Evolutionary conservation across 1,284 basidiomycete genomes (phyloP), one percentile per base, ranked within the genome.

Genomic region (Malassezia yamatoensis): DNA sequence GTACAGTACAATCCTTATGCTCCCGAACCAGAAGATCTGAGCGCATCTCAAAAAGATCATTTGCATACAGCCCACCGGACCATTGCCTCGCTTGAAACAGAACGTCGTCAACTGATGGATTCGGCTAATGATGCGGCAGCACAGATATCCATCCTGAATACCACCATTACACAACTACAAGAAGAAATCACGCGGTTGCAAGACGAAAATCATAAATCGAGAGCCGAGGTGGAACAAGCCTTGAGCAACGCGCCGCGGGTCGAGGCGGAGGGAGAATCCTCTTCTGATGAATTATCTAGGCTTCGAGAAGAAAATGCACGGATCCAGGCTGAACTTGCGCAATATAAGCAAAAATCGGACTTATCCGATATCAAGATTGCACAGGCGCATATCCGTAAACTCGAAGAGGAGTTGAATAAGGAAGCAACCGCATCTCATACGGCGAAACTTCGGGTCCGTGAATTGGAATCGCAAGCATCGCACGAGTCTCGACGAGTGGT

Each of bases 51-150:
- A 29, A 29, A 4, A 29, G 43, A 45, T 3, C 15, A 3, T 24
- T 34, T 45, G 24, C 43, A 18, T 12, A 45, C 43, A 4, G 43
- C 43, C 3, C 43, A 18, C 6, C 43, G 43, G 15, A 45, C 43
- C n/a, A 45, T 45, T 10, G 24, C 34, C 7, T 29, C 43, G 43
- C 43, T 45, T 9, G 43, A 45, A 33, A 13, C 43, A 9, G 43
- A 45, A 16, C 43, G 43, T 7, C 43, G 43, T 9, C 13, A 45
- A 34, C 43, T 45, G 9, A 45, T 45, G 43, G 43, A 45, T 18
- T 45, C 43, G 43, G 45, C 45, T 10, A 47, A 47, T 15, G 45
- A 47, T 18, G 45, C 45, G 20, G 34, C 45, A 34, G 24, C 34
- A 13, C 45, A 36, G 2, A 37, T 37, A 11, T 18, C 33, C 5